A percentile compares a stretch with the other conserved stretches of the same genome.
Conservation (phyloP, 345 rosid genomes). For the Populus tremula region DNA sequence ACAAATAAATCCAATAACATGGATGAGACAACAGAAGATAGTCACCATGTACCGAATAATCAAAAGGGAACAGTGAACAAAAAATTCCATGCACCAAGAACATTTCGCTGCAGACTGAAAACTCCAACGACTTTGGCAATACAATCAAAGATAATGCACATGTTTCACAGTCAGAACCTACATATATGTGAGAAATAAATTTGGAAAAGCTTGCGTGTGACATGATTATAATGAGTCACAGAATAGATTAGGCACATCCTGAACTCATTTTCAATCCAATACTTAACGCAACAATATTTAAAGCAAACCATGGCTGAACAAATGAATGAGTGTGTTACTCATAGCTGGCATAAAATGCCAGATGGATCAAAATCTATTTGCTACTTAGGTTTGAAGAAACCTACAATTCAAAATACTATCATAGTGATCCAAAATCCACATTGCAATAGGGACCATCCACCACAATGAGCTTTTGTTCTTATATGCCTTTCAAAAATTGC, state of each 20-base stretch:
- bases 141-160: not conserved
- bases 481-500: not conserved
- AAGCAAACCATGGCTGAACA: not conserved
- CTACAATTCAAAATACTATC: not conserved
- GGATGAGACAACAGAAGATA: not conserved
- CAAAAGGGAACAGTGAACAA: not conserved
- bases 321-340: not conserved
- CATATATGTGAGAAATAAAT: not conserved
- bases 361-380: not conserved
- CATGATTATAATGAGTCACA: not conserved
- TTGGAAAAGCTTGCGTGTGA: not conserved
- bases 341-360: not conserved
- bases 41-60: not conserved
- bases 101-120: not conserved
- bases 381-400: not conserved
- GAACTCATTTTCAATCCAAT: not conserved
- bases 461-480: not conserved
- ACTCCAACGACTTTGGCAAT: not conserved
- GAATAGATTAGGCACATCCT: not conserved
- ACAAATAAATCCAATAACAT: not conserved
- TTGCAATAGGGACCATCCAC: not conserved
- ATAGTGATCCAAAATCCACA: not conserved
- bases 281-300: not conserved
- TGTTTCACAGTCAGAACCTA: not conserved
- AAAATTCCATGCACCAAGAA: not conserved